Evolutionary conservation across 257 asterid genomes (phyloP), one percentile per base, ranked within the genome.

Genomic region (Solanum ossicruentum): DNA sequence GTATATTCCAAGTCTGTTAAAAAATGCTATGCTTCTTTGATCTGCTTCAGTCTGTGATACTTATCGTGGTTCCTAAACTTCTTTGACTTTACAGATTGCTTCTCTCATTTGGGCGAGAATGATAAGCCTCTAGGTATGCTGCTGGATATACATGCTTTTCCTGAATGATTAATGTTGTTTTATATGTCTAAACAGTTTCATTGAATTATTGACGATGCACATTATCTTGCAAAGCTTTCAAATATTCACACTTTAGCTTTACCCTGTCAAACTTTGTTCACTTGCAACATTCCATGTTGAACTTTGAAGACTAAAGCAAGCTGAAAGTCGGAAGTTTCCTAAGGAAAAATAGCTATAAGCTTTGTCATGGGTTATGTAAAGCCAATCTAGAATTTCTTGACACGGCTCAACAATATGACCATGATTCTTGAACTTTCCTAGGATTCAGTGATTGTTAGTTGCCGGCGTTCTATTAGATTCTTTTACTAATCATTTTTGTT

Each of bases 1-100:
- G 26, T 57, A 5, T 36, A 36, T 20, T 8, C 69, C 20, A 36
- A 57, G 39, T 57, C 39, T 54, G 55, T 81, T 81, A 6, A 12
- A 20, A 55, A 66, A 41, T 39, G n/a, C 13, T 81, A 13, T 43
- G 60, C 32, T 41, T 54, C 70, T 43, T 56, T 66, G 79, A 61
- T 63, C 39, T 82, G 12, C 73, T 66, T n/a, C 54, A 12, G 52
- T n/a, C 83, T 65, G 9, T 58, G 20, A 23, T 65, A 41, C 67
- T 18, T 12, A n/a, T 67, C n/a, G 81, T 69, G 39, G 81, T 80
- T 86, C 21, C 84, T 84, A 55, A 80, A 51, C 43, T 78, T 81
- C 84, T 84, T 75, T 71, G 57, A 67, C 66, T 56, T 86, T 85
- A 93, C 93, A 95, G 98, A 92, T 88, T 95, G 98, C 93, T 94